Evolutionary conservation across 129 eudicot genomes (phyloP).

Genomic region (Artemisia argyi): DNA sequence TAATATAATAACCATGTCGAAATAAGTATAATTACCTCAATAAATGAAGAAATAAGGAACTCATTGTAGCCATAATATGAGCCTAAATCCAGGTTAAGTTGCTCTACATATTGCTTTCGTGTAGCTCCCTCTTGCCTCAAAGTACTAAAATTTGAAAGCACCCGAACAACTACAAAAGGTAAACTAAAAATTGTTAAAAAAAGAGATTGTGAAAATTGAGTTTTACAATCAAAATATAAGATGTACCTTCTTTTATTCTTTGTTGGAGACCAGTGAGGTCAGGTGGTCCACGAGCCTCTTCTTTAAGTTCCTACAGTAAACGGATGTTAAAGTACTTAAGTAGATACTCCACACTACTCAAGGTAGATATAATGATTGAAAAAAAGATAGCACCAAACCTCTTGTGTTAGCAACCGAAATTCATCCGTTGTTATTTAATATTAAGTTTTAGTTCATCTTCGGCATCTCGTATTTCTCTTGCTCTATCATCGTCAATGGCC

Average conservation of each 20-base stretch:
- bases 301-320: slow-evolving; percentile 64
- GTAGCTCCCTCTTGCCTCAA: slow-evolving; percentile 81
- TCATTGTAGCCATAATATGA: slow-evolving; percentile 95
- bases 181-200: neutral
- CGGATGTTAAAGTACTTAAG: slow-evolving; percentile 2
- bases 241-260: slow-evolving; percentile 87
- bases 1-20: neutral
- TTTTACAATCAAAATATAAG: neutral
- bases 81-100: slow-evolving; percentile 72
- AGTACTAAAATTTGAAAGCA: slow-evolving; percentile 71
- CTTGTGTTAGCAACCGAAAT: slow-evolving; percentile 66
- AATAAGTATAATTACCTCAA: slow-evolving; percentile 54
- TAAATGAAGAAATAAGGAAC: slow-evolving; percentile 65
- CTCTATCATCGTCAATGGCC: slow-evolving; percentile 51
- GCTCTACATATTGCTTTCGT: slow-evolving; percentile 77
- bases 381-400: slow-evolving; percentile 39
- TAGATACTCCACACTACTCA: too few relatives aligned
- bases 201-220: neutral
- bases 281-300: slow-evolving; percentile 82
- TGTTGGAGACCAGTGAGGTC: slow-evolving; percentile 79
- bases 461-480: slow-evolving; percentile 45
- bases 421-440: slow-evolving; percentile 76
- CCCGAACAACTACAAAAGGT: slow-evolving; percentile 57
- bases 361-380: neutral
- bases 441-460: slow-evolving; percentile 57